A percentile compares a stretch with the other conserved stretches of the same genome.
These are phyloP conservation scores for Lithohypha guttulata DNA, from an alignment of 2,329 filamentous ascomycete species.

Conservation along the genomic window DNA sequence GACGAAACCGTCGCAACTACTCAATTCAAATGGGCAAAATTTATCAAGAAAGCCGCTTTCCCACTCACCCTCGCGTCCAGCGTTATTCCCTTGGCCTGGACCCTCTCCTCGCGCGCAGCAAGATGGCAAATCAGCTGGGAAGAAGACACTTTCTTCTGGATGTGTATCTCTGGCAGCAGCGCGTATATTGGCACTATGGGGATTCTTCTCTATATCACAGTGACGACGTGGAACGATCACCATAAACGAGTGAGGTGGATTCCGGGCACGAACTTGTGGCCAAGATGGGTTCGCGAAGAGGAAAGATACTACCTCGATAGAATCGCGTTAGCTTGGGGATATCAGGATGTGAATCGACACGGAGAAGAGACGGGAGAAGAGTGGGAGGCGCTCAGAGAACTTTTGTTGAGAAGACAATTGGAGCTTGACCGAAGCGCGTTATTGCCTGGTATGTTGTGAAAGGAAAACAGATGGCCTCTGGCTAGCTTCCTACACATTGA, in stretches of 20 bases:
- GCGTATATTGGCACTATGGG: conserved; percentile 74
- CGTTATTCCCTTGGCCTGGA: conserved; percentile 45
- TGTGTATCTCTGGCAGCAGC: conserved; percentile 69
- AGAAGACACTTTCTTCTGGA: conserved; percentile 57
- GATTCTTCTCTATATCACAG: conserved; percentile 70
- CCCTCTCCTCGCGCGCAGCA: conserved; percentile 44
- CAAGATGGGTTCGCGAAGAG: conserved; percentile 80
- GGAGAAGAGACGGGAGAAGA: conserved; percentile 87
- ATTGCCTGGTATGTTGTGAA: conserved; percentile 80
- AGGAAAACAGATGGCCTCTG: background rate
- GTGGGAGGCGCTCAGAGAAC: conserved; percentile 78
- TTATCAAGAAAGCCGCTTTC: conserved; percentile 33
- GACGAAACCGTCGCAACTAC: conserved; percentile 44
- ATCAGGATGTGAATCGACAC: conserved; percentile 64
- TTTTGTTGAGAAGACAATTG: conserved; percentile 75
- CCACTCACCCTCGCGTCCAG: conserved; percentile 30
- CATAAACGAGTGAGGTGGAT: conserved; percentile 91
- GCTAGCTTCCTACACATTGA: no score
- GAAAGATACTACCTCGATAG: conserved; percentile 79
- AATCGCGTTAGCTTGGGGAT: conserved; percentile 83
- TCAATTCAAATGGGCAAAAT: conserved; percentile 33
- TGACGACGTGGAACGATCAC: conserved; percentile 84
- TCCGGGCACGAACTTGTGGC: conserved; percentile 64
- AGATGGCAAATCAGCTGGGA: conserved; percentile 66
- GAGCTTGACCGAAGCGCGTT: conserved; percentile 77